Evolutionary conservation across 768 basidiomycete species (phyloP).

Genomic region (Leccinellum luteum): DNA sequence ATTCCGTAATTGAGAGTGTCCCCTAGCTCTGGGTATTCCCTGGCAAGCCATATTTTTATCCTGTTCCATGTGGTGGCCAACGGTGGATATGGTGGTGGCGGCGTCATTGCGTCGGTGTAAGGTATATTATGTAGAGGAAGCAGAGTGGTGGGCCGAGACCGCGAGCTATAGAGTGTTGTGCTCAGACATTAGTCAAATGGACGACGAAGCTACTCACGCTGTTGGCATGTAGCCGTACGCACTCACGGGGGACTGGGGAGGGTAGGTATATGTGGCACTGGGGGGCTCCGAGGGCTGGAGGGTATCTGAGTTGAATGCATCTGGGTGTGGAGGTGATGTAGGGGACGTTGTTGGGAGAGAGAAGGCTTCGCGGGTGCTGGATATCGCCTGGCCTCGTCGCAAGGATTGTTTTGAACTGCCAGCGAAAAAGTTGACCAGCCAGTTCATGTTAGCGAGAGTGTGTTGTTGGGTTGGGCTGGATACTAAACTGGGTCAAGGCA

Average conservation of each 20-base stretch:
- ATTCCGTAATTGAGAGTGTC: constrained; percentile 95
- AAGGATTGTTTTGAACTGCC: constrained; percentile 45
- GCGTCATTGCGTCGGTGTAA: constrained; percentile 38
- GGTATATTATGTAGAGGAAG: constrained; percentile 67
- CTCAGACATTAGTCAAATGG: constrained; percentile 5
- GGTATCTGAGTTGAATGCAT: constrained; percentile 57
- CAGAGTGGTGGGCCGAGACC: constrained; percentile 52
- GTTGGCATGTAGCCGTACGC: constrained; percentile 62
- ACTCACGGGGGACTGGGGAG: constrained; percentile 55
- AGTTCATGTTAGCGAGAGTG: constrained; percentile 51
- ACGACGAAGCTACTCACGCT: constrained; percentile 39
- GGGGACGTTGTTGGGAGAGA: constrained; percentile 78
- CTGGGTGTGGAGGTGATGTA: constrained; percentile 48
- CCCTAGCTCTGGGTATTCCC: constrained; percentile 90
- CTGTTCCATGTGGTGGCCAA: constrained; percentile 83
- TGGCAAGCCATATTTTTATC: constrained; percentile 74
- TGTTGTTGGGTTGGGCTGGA: constrained; percentile 8
- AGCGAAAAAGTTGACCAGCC: constrained; percentile 68
- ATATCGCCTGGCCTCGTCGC: constrained; percentile 64
- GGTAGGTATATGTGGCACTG: constrained; percentile 70
- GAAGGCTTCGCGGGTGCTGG: constrained; percentile 85
- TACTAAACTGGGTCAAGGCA: constrained; percentile 14
- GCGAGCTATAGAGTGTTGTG: constrained; percentile 26
- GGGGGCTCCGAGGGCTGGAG: constrained; percentile 48
- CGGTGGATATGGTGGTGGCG: constrained; percentile 61